Evolutionary conservation across 495 filamentous ascomycete genomes (phyloP).

Genomic region (Penicillium robsamsonii): DNA sequence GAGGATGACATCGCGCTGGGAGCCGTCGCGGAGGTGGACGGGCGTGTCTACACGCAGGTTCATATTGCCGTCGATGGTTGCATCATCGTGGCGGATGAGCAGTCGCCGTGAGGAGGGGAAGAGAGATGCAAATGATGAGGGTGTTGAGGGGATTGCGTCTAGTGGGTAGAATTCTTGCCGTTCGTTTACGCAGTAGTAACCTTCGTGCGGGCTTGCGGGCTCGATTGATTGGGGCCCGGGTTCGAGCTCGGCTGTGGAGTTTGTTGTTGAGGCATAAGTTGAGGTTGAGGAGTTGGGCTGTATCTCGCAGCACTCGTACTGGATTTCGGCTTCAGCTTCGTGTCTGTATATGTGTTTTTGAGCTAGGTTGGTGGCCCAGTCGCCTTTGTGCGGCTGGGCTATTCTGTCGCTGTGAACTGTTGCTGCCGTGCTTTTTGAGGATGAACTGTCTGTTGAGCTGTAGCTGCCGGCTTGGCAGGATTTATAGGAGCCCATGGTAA

Average conservation of each 20-base stretch:
- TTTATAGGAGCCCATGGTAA: conserved; percentile 37
- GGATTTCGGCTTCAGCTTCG: conserved; percentile 38
- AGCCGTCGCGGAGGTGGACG: conserved; percentile 54
- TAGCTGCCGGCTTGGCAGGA: conserved; percentile 47
- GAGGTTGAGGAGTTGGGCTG: conserved; percentile 66
- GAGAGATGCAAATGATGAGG: conserved; percentile 77
- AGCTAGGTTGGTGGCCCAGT: not conserved
- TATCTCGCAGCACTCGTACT: not conserved
- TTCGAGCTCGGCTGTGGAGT: conserved; percentile 57
- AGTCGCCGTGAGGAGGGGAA: conserved; percentile 83
- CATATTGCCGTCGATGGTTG: conserved; percentile 94
- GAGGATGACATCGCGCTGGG: conserved; percentile 67
- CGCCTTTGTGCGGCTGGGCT: not conserved
- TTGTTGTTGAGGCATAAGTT: conserved; percentile 74
- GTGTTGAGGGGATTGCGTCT: conserved; percentile 69
- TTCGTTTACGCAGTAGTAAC: conserved; percentile 57
- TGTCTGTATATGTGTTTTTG: conserved; percentile 16
- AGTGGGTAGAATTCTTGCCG: conserved; percentile 60
- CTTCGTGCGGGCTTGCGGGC: conserved; percentile 14
- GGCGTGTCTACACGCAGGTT: conserved; percentile 87
- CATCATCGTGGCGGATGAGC: conserved; percentile 85
- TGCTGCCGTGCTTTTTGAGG: conserved; percentile 64
- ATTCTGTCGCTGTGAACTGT: conserved; percentile 46
- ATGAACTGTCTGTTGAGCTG: conserved; percentile 55
- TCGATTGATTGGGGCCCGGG: conserved; percentile 42